Percentiles rank a stretch among this genome's conserved stretches.
Conservation (phyloP, 148 eudicot genomes). For the Polygonum maritimum region DNA sequence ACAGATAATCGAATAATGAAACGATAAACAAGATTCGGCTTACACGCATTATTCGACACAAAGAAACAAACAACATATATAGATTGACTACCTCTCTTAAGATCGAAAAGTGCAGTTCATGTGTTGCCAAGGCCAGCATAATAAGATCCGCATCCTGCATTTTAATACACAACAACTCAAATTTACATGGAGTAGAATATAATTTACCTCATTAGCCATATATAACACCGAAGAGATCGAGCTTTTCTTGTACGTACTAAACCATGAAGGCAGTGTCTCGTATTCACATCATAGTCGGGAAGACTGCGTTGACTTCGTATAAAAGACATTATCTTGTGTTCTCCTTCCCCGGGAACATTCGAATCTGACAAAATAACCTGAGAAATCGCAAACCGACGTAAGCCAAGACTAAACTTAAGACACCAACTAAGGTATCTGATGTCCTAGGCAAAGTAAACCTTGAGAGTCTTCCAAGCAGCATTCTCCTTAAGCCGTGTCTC, state of each 20-base stretch:
- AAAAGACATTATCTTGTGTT: slow-evolving; percentile 42
- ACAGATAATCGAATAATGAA: background rate
- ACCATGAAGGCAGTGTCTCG: slow-evolving; percentile 40
- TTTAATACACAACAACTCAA: background rate
- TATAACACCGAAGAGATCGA: background rate
- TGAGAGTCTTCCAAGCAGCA: slow-evolving; percentile 30
- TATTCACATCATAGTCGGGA: slow-evolving; percentile 29
- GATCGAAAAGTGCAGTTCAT: slow-evolving; percentile 40
- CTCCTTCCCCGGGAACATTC: slow-evolving; percentile 50
- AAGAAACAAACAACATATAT: background rate
- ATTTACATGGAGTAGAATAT: background rate
- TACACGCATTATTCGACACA: background rate
- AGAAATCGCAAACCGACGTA: background rate
- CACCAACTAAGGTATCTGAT: background rate
- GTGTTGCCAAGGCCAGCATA: slow-evolving; percentile 39
- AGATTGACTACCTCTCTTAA: slow-evolving; percentile 28
- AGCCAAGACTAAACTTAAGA: background rate
- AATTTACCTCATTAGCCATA: background rate
- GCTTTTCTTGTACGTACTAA: slow-evolving; percentile 22
- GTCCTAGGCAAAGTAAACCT: slow-evolving; percentile 21
- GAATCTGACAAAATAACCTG: slow-evolving; percentile 43
- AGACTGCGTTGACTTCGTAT: slow-evolving; percentile 27
- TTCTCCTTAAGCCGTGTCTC: slow-evolving; percentile 13
- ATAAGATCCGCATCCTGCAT: slow-evolving; percentile 44
- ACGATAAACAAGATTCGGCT: background rate